A percentile compares a stretch with the other conserved stretches of the same genome.
Conservation (phyloP, 768 basidiomycete species). For the Naganishia antarctica region DNA sequence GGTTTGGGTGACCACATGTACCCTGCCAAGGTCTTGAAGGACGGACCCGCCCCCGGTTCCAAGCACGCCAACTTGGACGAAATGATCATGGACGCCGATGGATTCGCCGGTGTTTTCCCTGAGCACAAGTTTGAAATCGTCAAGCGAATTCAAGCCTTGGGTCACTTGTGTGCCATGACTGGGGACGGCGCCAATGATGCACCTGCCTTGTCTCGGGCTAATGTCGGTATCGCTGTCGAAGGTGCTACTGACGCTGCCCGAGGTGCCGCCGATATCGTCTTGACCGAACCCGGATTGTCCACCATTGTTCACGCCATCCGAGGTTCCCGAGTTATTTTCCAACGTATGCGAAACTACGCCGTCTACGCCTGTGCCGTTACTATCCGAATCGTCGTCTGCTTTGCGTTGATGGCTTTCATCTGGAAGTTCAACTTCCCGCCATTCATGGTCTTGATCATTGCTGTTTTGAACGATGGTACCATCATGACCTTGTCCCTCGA, state of each 20-base stretch:
- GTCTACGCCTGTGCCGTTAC: constrained; percentile 56
- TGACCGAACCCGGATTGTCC: constrained; percentile 96
- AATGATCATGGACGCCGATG: constrained; percentile 99
- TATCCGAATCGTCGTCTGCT: constrained; percentile 89
- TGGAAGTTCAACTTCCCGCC: constrained; percentile 99
- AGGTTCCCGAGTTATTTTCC: constrained; percentile 97
- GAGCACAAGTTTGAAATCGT: constrained; percentile 99
- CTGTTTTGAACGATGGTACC: constrained; percentile 93
- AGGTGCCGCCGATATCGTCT: constrained; percentile 95
- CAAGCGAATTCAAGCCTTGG: constrained; percentile 93
- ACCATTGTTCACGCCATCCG: constrained; percentile 99
- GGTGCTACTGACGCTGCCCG: constrained; percentile 98
- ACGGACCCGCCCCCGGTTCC: constrained; percentile 81
- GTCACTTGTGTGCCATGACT: constrained; percentile 96
- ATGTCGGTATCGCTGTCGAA: constrained; percentile 99
- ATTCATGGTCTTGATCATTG: constrained; percentile 98
- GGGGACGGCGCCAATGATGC: constrained; percentile 99
- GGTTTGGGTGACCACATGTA: constrained; percentile 99
- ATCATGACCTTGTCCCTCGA: constrained; percentile 95
- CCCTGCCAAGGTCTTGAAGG: constrained; percentile 97
- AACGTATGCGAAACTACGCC: constrained; percentile 98
- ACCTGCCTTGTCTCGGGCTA: constrained; percentile 93
- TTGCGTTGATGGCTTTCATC: constrained; percentile 87
- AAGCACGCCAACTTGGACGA: constrained; percentile 82
- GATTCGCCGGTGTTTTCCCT: constrained; percentile 98